Base-by-base conservation (phyloP, 768 basidiomycete genomes). In the Collybia nuda region DNA sequence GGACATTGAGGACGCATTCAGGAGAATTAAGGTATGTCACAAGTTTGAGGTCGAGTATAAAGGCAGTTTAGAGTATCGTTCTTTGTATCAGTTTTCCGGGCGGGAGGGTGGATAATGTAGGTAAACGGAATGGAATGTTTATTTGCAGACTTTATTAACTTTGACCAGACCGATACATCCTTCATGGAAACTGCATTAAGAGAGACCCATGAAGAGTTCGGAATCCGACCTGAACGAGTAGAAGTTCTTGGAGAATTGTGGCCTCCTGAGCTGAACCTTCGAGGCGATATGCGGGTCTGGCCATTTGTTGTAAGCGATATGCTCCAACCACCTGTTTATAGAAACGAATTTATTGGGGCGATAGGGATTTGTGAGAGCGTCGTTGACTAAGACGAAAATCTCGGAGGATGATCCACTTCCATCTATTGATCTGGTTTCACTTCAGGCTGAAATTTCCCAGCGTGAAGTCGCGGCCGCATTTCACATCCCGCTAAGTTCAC, bases 161-260 rank as follows among this genome's bases (percentile, higher is more conserved):
- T 3, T 48, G 51, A 50, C 38, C 48, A 54, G 56, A 44, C 59
- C 81, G 85, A 75, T 68, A 53, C 82, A 86, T 81, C 82, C 0
- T 73, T 82, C 36, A 57, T 81, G 18, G 71, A 74, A 39, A 73
- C 82, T 5, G 89, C 88, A 8, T 63, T 91, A 35, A 72, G 90
- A 44, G 90, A 93, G 69, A 85, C 87, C 0, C 69, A 77, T 18
- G 90, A 92, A 62, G 90, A 92, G 62, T 64, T 90, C 40, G 86
- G 86, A 5, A 74, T 91, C 40, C 60, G 65, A 26, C 75, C 83
- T n/a, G 61, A 67, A 29, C 77, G 80, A 54, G 71, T 92, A 18
- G 83, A 90, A 41, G 67, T 89, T 41, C 66, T 90, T 0, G 90
- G 90, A 5, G 66, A 75, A 48, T 68, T 90, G 15, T 81, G 82